Conservation (phyloP, 2,329 filamentous ascomycete species). For the Ascochyta lentis region DNA sequence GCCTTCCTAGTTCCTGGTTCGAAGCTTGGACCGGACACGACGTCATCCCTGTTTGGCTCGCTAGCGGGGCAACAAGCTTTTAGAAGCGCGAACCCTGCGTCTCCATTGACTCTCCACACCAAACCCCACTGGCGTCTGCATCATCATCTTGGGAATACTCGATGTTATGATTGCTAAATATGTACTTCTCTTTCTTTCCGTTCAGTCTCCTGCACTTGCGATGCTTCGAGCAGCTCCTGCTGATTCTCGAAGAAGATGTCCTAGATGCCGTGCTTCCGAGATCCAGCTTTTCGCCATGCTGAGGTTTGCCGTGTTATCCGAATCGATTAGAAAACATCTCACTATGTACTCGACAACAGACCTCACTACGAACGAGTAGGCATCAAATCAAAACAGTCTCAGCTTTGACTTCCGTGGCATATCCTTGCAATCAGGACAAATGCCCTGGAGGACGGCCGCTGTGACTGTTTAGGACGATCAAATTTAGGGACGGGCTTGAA, state of each 20-base stretch:
- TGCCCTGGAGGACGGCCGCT: too few relatives aligned
- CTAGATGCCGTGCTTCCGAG: neutral
- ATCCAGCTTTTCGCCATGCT: constrained; percentile 6
- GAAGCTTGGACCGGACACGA: constrained; percentile 12
- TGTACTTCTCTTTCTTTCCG: neutral
- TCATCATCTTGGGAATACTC: neutral
- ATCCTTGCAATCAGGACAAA: too few relatives aligned
- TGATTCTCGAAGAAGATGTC: neutral
- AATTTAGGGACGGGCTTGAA: too few relatives aligned
- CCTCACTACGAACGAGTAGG: neutral
- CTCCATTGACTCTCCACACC: constrained; percentile 2
- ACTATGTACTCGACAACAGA: neutral
- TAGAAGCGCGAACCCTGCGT: constrained; percentile 18
- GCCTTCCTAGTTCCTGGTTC: constrained; percentile 16
- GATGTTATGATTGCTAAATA: neutral
- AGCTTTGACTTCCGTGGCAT: too few relatives aligned
- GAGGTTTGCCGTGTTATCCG: constrained; percentile 17
- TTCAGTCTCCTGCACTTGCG: neutral
- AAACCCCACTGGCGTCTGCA: constrained; percentile 1
- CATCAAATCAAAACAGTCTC: too few relatives aligned
- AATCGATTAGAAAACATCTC: neutral
- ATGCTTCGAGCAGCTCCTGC: neutral
- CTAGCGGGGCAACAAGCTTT: constrained; percentile 19
- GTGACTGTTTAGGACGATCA: too few relatives aligned
- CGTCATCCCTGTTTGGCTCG: constrained; percentile 18